Evolutionary conservation across 257 asterid genomes (phyloP).

Genomic region (Penstemon davidsonii): DNA sequence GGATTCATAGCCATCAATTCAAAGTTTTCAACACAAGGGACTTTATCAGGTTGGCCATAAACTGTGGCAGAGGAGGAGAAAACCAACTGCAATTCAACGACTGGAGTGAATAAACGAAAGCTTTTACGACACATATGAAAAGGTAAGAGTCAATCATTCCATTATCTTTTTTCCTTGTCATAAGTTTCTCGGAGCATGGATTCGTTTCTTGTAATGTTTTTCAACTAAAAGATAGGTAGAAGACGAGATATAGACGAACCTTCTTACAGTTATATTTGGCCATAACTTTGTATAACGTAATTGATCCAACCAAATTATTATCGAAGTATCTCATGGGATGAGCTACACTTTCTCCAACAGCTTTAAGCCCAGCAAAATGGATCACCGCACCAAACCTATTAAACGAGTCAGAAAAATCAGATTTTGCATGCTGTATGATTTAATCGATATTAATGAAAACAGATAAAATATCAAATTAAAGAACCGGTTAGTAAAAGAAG

Average conservation of each 20-base stretch:
- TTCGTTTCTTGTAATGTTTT: not conserved
- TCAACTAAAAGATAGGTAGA: not conserved
- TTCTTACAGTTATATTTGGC: conserved; percentile 85
- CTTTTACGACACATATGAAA: not conserved
- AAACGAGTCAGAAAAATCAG: not conserved
- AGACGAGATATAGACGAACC: conserved; percentile 40
- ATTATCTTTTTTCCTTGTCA: not conserved
- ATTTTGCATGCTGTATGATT: not conserved
- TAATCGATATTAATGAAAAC: not conserved
- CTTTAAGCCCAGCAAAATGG: conserved; percentile 97
- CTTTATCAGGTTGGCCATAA: conserved; percentile 86
- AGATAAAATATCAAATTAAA: conserved; percentile 4
- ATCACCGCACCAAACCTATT: conserved; percentile 82
- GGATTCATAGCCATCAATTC: conserved; percentile 93
- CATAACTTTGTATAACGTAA: conserved; percentile 70
- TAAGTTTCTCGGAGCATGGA: not conserved
- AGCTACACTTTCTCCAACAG: conserved; percentile 95
- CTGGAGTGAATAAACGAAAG: not conserved
- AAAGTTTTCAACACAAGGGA: conserved; percentile 84
- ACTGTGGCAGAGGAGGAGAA: conserved; percentile 98
- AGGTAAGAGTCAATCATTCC: not conserved
- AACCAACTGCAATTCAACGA: conserved; percentile 59
- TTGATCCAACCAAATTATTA: conserved; percentile 84
- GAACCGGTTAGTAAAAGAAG: not conserved
- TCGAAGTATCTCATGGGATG: conserved; percentile 84